Evolutionary conservation across 257 asterid species (phyloP), one percentile per base, ranked within the genome.

Genomic region (Rubia yunnanensis): DNA sequence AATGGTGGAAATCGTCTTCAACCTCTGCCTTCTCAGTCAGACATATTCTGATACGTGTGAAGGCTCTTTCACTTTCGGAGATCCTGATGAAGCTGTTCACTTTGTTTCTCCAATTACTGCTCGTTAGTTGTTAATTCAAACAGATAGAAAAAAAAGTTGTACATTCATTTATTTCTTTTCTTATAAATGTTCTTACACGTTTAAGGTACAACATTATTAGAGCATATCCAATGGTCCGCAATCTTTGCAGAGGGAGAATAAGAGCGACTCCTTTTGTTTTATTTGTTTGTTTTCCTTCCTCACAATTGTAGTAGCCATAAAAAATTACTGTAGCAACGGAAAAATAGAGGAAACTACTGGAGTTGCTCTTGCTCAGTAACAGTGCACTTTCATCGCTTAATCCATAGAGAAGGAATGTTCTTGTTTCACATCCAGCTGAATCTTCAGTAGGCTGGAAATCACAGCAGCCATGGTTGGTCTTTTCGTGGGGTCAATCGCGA

Each of bases 1-100:
- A 63, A 85, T 85, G 94, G 70, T 74, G 3, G 95, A 89, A 41
- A 75, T 89, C 13, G 95, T 85, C 10, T 87, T 89, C 73, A 81
- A 73, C 70, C 77, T 87, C 0, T 69, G 87, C 62, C 79, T 87
- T 60, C 79, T 87, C 13, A 70, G 79, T 67, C 89, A 87, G 35
- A 78, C 94, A 36, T 83, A 87, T 39, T 71, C 83, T 26, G 84
- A 76, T 50, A 73, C 70, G 80, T 60, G 52, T 31, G 86, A 78
- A 22, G 35, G 71, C 7, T 74, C 79, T 53, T 83, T 78, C 82
- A 64, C 69, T 73, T 82, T 77, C 0, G 74, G 74, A 22, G 92
- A 83, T 54, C 60, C 72, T 1, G 88, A 83, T 60, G 88, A 82
- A 78, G 76, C 79, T 58, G 63, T 72, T 32, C 77, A 78, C 53